phyloP scores from a whole-genome alignment of 495 filamentous ascomycete species.

The Penicillium dipodomyicola region DNA sequence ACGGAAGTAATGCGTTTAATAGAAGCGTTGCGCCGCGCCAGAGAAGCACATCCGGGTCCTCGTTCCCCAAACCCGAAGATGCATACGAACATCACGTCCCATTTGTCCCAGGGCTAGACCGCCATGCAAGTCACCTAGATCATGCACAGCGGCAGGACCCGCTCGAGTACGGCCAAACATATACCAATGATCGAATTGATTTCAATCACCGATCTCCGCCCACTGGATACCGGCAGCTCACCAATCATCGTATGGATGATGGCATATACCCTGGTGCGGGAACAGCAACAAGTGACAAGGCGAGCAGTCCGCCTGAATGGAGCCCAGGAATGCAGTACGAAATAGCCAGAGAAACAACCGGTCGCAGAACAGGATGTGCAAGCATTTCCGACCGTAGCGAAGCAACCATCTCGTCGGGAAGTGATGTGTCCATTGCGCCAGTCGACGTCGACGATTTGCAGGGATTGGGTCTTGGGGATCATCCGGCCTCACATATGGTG shows the following conservation, averaged over 20 bases:
- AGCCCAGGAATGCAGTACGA: neutral
- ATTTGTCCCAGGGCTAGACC: neutral
- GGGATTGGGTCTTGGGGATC: neutral
- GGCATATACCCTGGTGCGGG: neutral
- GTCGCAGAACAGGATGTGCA: neutral
- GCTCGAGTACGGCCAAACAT: neutral
- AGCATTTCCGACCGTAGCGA: conserved; percentile 9
- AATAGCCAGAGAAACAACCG: neutral
- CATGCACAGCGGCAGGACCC: neutral
- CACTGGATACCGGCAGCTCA: neutral
- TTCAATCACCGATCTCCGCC: neutral
- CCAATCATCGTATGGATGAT: neutral
- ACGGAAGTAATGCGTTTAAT: neutral
- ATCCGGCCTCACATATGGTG: conserved; percentile 1
- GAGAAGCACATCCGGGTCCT: conserved; percentile 1
- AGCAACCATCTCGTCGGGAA: neutral
- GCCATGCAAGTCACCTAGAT: conserved; percentile 1
- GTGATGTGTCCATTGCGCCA: conserved; percentile 1
- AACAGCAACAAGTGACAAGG: neutral
- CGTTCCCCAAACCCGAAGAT: neutral
- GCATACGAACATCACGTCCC: neutral
- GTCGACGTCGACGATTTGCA: neutral
- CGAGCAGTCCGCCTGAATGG: neutral
- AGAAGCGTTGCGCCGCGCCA: conserved; percentile 2
- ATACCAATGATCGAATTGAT: neutral